Base-by-base conservation (phyloP, 345 rosid genomes). In the Rhizophora mangle region DNA sequence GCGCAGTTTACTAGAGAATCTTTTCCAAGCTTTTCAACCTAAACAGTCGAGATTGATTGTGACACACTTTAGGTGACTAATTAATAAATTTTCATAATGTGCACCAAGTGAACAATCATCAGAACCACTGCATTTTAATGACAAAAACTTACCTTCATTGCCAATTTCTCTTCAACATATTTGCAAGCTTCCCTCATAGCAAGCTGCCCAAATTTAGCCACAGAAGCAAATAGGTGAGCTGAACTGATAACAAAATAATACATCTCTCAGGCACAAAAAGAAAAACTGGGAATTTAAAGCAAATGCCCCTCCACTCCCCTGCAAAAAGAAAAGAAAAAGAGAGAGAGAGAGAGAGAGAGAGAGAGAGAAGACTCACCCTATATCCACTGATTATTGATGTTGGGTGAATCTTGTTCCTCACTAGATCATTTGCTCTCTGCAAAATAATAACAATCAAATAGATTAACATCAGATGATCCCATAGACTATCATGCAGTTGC, bases 161-260 rank as follows among this genome's bases (percentile, higher is more conserved):
- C 96, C 76, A 95, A 78, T 72, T 92, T 95, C 74, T 95, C 98
- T 18, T 92, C 98, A 27, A 87, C 83, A 77, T 92, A 95, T 76
- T 92, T 92, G 83, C 98, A 92, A 51, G 96, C 89, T 81, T 95
- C 99, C 75, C 94, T 90, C 99, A 95, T 95, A 2, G 99, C 99
- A 77, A 95, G 93, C 98, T 95, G 92, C 52, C 31, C 60, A 65
- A 36, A 29, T 22, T 30, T 65, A 67, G 26, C 13, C 18, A 64
- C 20, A 74, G 27, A 36, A 76, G 56, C 32, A 68, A 8, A 68
- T 32, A 32, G 47, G 8, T 22, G 19, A 26, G 36, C 19, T 15
- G 32, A 69, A 60, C 55, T n/a, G 52, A 8, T 47, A 24, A 43
- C 51, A 6, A 62, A 56, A 56, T 16, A 56, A 20, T 3, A 24